phyloP scores from a whole-genome alignment of 306 rosid genomes.

The Cicer bijugum region DNA sequence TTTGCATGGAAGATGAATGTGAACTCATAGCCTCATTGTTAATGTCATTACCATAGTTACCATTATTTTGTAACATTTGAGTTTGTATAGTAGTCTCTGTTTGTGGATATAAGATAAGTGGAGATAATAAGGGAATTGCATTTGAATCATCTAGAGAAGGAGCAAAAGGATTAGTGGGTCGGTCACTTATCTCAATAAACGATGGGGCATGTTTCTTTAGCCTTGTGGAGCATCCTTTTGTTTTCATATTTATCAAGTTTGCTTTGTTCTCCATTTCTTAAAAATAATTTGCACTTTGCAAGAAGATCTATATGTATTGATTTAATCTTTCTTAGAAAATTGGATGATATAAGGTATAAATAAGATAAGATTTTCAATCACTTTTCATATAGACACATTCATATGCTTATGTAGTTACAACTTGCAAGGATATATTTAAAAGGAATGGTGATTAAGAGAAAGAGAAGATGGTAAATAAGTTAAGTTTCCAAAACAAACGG shows the following conservation, averaged over 20 bases:
- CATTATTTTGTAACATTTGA: constrained; percentile 9
- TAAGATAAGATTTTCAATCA: neutral
- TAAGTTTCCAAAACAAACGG: neutral
- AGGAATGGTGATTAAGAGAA: constrained; percentile 30
- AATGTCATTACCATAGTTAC: neutral
- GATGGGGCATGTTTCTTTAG: constrained; percentile 70
- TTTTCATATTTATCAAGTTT: constrained; percentile 15
- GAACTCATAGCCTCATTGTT: neutral
- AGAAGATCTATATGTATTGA: neutral
- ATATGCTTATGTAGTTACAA: constrained; percentile 12
- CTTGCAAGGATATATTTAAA: constrained; percentile 3
- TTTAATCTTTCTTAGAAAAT: neutral
- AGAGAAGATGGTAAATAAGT: neutral
- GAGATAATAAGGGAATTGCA: constrained; percentile 75
- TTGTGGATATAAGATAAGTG: constrained; percentile 55
- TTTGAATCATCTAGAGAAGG: constrained; percentile 42
- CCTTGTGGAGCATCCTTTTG: constrained; percentile 55
- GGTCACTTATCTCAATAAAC: constrained; percentile 49
- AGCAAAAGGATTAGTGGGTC: constrained; percentile 35
- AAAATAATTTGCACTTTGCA: neutral
- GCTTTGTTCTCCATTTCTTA: constrained; percentile 42
- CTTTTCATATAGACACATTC: neutral
- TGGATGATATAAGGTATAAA: neutral
- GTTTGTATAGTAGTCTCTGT: constrained; percentile 39
- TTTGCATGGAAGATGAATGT: constrained; percentile 1